phyloP scores from a whole-genome alignment of 2,329 filamentous ascomycete species.

The Aspergillus ibericus region DNA sequence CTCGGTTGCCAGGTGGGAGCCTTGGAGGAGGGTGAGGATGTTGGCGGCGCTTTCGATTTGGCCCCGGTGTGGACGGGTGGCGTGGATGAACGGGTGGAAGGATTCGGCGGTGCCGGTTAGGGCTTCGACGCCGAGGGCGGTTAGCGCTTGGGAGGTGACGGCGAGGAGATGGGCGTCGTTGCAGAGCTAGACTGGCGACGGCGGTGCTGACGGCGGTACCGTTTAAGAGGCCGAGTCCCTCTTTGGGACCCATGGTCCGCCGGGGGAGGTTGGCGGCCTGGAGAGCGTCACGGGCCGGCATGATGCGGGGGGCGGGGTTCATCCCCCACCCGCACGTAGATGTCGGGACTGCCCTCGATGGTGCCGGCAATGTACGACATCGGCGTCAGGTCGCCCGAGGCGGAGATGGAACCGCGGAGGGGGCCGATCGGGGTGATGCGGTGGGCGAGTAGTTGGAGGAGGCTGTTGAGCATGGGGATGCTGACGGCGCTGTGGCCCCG shows the following conservation, averaged over 20 bases:
- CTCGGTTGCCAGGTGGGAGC: slow-evolving; percentile 46
- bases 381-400: slow-evolving; percentile 39
- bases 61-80: slow-evolving; percentile 59
- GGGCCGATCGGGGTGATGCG: slow-evolving; percentile 32
- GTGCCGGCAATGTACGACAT: slow-evolving; percentile 35
- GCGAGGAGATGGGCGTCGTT: slow-evolving; percentile 57
- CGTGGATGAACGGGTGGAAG: slow-evolving; percentile 60
- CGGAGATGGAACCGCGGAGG: slow-evolving; percentile 35
- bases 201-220: slow-evolving; percentile 50
- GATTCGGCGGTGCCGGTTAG: slow-evolving; percentile 56
- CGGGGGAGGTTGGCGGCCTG: slow-evolving; percentile 24
- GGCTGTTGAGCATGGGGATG: not conserved
- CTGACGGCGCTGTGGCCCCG: slow-evolving; percentile 7
- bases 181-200: slow-evolving; percentile 48
- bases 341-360: slow-evolving; percentile 37
- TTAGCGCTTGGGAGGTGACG: slow-evolving; percentile 57
- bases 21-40: slow-evolving; percentile 49
- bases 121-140: slow-evolving; percentile 62
- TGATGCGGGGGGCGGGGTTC: slow-evolving; percentile 20
- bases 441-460: slow-evolving; percentile 9
- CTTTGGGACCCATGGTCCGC: slow-evolving; percentile 48
- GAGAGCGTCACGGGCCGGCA: slow-evolving; percentile 37
- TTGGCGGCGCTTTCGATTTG: slow-evolving; percentile 59
- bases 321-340: slow-evolving; percentile 38
- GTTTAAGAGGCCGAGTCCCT: slow-evolving; percentile 53